Evolutionary conservation across 768 basidiomycete species (phyloP).

Genomic region (Trichaptum fuscoviolaceum): DNA sequence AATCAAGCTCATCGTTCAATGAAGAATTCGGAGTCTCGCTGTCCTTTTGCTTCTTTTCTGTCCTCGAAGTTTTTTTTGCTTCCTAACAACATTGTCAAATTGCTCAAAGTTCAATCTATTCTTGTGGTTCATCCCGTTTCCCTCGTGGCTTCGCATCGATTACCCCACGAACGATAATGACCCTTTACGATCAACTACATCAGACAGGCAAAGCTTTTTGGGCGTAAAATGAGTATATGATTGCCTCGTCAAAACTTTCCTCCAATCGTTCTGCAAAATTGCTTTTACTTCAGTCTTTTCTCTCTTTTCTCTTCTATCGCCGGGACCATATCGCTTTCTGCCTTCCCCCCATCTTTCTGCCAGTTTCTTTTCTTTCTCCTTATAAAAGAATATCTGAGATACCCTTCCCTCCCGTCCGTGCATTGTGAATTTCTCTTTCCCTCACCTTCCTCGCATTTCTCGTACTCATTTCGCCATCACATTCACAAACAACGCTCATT

Average conservation of each 20-base stretch:
- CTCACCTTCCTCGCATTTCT: neutral
- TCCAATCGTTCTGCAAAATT: neutral
- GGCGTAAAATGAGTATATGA: neutral
- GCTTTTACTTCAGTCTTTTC: neutral
- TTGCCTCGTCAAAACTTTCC: neutral
- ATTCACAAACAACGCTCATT: constrained; percentile 4
- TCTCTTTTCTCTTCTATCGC: neutral
- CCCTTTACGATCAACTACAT: neutral
- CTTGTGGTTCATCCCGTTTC: neutral
- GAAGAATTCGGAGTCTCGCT: neutral
- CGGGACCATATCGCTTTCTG: neutral
- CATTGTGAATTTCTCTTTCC: neutral
- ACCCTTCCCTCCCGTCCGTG: neutral
- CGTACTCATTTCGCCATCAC: neutral
- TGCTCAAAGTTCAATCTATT: neutral
- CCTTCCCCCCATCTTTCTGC: neutral
- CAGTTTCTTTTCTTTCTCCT: neutral
- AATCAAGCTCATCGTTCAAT: neutral
- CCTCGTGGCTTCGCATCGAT: neutral
- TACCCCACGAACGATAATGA: neutral
- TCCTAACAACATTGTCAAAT: neutral
- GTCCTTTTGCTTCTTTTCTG: neutral
- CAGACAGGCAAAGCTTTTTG: neutral
- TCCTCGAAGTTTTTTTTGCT: constrained; percentile 5
- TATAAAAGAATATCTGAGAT: neutral